Conservation (phyloP, 148 eudicot genomes). For the Pouteria glomerata region DNA sequence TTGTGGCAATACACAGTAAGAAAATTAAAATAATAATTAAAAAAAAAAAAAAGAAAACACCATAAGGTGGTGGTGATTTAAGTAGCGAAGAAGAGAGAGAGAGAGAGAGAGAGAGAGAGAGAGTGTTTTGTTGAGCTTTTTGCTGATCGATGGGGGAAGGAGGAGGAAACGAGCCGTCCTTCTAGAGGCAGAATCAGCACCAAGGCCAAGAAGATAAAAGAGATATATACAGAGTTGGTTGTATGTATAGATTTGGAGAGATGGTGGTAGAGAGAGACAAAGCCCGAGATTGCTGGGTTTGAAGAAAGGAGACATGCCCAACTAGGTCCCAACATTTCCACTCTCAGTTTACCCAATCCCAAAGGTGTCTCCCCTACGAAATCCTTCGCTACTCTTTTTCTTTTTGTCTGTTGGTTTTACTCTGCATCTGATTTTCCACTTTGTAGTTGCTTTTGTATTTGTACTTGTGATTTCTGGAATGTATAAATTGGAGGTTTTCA, state of each 20-base stretch:
- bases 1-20: background rate
- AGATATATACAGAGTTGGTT: background rate
- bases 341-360: conserved; percentile 18
- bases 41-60: too few relatives aligned
- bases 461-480: background rate
- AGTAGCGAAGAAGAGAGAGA: too few relatives aligned
- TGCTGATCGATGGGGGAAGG: background rate
- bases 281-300: conserved; percentile 17
- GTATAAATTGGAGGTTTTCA: background rate
- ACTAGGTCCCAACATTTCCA: conserved; percentile 20
- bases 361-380: conserved; percentile 24
- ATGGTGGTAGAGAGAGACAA: conserved; percentile 9
- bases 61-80: background rate
- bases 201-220: background rate
- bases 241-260: background rate
- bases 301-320: conserved; percentile 28
- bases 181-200: too few relatives aligned
- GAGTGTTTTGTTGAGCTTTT: background rate
- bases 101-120: too few relatives aligned
- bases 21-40: too few relatives aligned
- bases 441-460: background rate
- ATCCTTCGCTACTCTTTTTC: background rate
- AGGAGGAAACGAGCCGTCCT: too few relatives aligned
- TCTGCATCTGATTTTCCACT: background rate
- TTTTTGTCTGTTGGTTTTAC: conserved; percentile 16